Base-by-base conservation (phyloP, 108 stramenopile genomes). In the Nannochloropsis salina region DNA sequence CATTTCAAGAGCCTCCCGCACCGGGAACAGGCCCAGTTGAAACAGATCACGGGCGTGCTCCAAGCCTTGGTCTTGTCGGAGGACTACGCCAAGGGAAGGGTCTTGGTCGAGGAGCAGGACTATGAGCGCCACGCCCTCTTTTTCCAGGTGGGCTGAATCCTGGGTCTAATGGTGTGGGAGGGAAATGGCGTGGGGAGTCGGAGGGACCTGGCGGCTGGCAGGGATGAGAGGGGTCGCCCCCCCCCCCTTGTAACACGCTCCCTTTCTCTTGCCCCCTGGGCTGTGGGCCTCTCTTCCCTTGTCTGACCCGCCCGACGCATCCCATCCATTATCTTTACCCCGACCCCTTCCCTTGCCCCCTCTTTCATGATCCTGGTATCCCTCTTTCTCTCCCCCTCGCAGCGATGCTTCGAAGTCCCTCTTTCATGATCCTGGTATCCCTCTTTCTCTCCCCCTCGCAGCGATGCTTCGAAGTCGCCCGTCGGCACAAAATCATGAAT, bases 401-500 rank as follows among this genome's bases (percentile, higher is more conserved):
- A 88, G 85, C 86, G 86, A 45, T 83, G 41, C 11, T 92, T 95
- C 47, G 94, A 95, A 85, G 93, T 95, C n/a, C n/a, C n/a, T n/a
- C n/a, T n/a, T n/a, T n/a, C n/a, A 31, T 31, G 31, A 31, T 31
- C 61, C 61, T 74, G n/a, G 15, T 6, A 8, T n/a, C 61, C 61
- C 61, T n/a, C 61, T 40, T 3, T 18, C 5, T 40, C 81, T 31
- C 41, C 81, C 0, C 5, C 81, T 40, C 11, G 11, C 81, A 88
- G 85, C 86, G 86, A 45, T 84, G 41, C 12, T 92, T 95, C 47
- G 94, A 95, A 85, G 93, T 95, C 45, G 93, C 91, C 8, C 87
- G 94, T 43, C 92, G 94, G 21, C 93, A 95, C 86, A 95, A 95
- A 86, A 93, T 95, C 79, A 94, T 94, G 93, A 95, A 95, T 88